Evolutionary conservation across 192 early-diverging fungal genomes (phyloP), one percentile per base, ranked within the genome.

Genomic region (Geosiphon pyriformis): DNA sequence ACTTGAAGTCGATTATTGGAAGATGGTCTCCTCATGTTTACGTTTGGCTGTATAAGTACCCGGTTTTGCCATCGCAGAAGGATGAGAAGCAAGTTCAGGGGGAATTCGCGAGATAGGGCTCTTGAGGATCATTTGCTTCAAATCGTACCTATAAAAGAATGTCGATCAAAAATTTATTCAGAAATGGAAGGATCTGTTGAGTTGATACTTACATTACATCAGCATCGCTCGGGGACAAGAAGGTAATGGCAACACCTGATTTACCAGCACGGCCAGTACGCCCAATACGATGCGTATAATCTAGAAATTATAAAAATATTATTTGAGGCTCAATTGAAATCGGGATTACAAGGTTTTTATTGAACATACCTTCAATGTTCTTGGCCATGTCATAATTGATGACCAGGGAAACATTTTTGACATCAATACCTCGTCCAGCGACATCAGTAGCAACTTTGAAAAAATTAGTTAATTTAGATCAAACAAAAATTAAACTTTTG

Each of bases 371-470:
- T 85, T 98, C 94, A 77, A 99, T 96, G 63, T 88, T 91, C 75
- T 95, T 97, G 47, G 94, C 89, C 95, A 99, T 99, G 66, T 98
- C 93, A 75, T 86, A 98, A 75, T 99, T 99, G 49, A 99, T 73
- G 3, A 99, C 97, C 53, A 98, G 73, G 3, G 92, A 94, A 20
- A 99, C 94, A 70, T 99, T 90, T 70, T 96, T 94, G 67, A 99
- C 85, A 79, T 99, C 97, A 71, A 99, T 95, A 83, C 97, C 97
- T 75, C 97, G 93, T 35, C 94, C 94, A 35, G 95, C 97, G 20
- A 99, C 97, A 79, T 99, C 95, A 0, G 95, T 99, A 11, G 97
- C 97, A 52, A 99, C 92, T 58, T n/a, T n/a, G 18, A 23, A 53
- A 23, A n/a, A n/a, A n/a, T n/a, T n/a, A n/a, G n/a, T n/a, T n/a